Conservation (phyloP, 129 eudicot genomes). For the Artemisia tridentata region DNA sequence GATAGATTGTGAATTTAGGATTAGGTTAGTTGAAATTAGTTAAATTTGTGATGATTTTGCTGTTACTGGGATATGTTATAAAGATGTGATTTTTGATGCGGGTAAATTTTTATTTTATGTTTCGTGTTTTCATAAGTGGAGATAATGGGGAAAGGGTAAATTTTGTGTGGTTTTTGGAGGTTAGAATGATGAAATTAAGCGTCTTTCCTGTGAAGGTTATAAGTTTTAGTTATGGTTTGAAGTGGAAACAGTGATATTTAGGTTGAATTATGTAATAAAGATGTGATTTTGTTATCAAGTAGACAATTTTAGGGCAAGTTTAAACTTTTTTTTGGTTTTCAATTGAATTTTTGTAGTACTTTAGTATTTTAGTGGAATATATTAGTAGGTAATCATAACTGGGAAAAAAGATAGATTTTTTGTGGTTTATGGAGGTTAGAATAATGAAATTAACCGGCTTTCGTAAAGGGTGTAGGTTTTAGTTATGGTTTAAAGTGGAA, state of each 20-base stretch:
- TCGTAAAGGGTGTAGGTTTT: neutral
- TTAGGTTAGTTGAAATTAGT: too few relatives aligned
- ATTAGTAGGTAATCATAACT: neutral
- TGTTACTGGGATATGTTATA: too few relatives aligned
- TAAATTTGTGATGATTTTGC: too few relatives aligned
- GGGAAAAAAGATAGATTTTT: neutral
- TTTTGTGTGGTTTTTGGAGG: too few relatives aligned
- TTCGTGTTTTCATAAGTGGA: too few relatives aligned
- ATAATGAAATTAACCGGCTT: neutral
- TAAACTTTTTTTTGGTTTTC: neutral
- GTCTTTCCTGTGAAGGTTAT: neutral
- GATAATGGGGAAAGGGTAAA: too few relatives aligned
- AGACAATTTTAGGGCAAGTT: neutral
- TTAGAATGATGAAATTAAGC: neutral
- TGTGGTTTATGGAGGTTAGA: neutral
- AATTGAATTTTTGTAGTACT: too few relatives aligned
- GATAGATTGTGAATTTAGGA: too few relatives aligned
- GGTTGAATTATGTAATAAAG: neutral
- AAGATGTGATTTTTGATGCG: too few relatives aligned
- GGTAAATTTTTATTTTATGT: too few relatives aligned
- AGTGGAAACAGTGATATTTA: neutral
- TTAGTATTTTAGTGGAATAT: neutral
- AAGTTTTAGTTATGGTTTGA: neutral
- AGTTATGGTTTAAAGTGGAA: neutral
- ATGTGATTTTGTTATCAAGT: neutral